Conservation (phyloP, 352 stramenopile species). For the Globisporangium cederbergense region DNA sequence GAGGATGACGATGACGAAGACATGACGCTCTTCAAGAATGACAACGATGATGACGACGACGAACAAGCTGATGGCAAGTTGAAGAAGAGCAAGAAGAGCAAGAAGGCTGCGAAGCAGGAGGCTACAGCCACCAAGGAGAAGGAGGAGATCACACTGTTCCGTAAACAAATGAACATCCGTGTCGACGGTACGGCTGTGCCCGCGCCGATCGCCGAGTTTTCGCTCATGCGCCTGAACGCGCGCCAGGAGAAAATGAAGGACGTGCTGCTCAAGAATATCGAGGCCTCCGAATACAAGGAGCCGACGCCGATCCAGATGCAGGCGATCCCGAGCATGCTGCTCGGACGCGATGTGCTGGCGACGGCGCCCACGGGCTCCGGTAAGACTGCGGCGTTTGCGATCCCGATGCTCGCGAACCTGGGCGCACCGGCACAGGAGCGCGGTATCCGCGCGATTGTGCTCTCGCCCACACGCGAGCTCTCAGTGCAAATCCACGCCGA, state of each 20-base stretch:
- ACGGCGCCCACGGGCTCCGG: slow-evolving; percentile 96
- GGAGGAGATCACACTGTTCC: slow-evolving; percentile 57
- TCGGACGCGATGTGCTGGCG: slow-evolving; percentile 92
- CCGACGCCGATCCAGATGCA: slow-evolving; percentile 99
- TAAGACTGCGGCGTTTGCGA: slow-evolving; percentile 98
- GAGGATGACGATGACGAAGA: slow-evolving; percentile 30
- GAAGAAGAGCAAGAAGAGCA: slow-evolving; percentile 23
- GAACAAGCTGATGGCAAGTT: slow-evolving; percentile 8
- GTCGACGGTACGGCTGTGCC: slow-evolving; percentile 65
- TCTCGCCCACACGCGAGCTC: slow-evolving; percentile 97
- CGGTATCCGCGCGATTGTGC: slow-evolving; percentile 91
- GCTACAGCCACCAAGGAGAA: slow-evolving; percentile 26
- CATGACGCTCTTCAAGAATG: slow-evolving; percentile 57
- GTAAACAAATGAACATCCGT: slow-evolving; percentile 78
- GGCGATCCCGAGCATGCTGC: slow-evolving; percentile 88
- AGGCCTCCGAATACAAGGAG: slow-evolving; percentile 95
- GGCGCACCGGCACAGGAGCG: slow-evolving; percentile 33
- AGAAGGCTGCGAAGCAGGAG: slow-evolving; percentile 13
- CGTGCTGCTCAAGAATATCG: slow-evolving; percentile 79
- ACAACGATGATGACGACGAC: slow-evolving; percentile 22
- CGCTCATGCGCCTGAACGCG: slow-evolving; percentile 54
- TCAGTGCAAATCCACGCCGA: slow-evolving; percentile 96
- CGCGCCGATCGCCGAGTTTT: slow-evolving; percentile 73
- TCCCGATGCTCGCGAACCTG: slow-evolving; percentile 91
- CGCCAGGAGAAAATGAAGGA: slow-evolving; percentile 47